Percentiles rank a stretch among this genome's conserved stretches.
These are phyloP conservation scores for Gastrolobium bilobum DNA, from an alignment of 306 rosid genomes.

Conservation along the genomic window DNA sequence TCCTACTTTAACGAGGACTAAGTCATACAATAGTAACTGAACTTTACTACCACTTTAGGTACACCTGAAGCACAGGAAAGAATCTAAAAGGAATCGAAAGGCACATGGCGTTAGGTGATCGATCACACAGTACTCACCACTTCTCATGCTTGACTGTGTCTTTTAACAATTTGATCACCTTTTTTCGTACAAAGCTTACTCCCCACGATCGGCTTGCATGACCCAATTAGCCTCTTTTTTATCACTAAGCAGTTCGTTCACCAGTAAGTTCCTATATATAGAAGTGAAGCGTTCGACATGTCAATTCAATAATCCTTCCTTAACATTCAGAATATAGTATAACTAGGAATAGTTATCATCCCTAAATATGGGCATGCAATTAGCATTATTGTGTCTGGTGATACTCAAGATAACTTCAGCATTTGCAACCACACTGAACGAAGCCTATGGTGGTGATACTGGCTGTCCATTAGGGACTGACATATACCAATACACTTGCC, in stretches of 20 bases:
- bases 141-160: constrained; percentile 52
- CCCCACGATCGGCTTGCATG: background rate
- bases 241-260: constrained; percentile 12
- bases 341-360: background rate
- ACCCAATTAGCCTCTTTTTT: constrained; percentile 28
- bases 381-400: constrained; percentile 48
- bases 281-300: constrained; percentile 29
- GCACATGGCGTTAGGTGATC: constrained; percentile 56
- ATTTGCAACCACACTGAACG: constrained; percentile 49
- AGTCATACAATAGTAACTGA: background rate
- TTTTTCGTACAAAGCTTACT: constrained; percentile 23
- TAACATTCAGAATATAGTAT: background rate
- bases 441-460: constrained; percentile 55
- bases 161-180: constrained; percentile 22
- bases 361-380: constrained; percentile 32
- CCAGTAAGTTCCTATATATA: constrained; percentile 53
- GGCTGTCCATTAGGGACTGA: constrained; percentile 50
- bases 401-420: constrained; percentile 54
- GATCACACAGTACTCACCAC: constrained; percentile 42
- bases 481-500: constrained; percentile 60
- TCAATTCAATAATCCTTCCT: constrained; percentile 7
- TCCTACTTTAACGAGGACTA: background rate
- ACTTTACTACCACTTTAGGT: constrained; percentile 1
- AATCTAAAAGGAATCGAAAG: background rate
- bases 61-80: constrained; percentile 11